A percentile compares a stretch with the other conserved stretches of the same genome.
phyloP scores from a whole-genome alignment of 352 stramenopile species.

The Phytophthora rubi region DNA sequence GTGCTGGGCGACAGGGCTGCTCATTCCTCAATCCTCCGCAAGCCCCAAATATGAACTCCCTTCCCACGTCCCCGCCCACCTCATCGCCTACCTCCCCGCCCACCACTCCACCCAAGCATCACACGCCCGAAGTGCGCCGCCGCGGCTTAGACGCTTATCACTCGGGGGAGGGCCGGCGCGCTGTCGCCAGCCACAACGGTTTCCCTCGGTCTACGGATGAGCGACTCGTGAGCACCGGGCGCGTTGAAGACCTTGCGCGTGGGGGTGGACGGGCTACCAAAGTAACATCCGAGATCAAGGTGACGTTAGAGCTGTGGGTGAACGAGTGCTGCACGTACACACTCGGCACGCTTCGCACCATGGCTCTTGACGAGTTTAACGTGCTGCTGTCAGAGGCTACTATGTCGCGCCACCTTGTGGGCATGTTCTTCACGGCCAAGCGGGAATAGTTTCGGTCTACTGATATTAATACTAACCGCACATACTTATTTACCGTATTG shows the following conservation, averaged over 20 bases:
- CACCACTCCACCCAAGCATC: background rate
- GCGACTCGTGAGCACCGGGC: background rate
- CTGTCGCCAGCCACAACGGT: background rate
- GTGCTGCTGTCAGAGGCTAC: slow-evolving; percentile 15
- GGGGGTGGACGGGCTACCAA: background rate
- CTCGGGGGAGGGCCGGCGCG: background rate
- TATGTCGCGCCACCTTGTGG: slow-evolving; percentile 5
- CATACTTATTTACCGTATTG: too few relatives aligned
- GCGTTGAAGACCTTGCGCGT: too few relatives aligned
- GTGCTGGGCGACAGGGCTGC: too few relatives aligned
- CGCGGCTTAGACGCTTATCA: slow-evolving; percentile 3
- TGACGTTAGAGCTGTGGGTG: background rate
- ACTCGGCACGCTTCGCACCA: background rate
- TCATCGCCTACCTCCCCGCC: too few relatives aligned
- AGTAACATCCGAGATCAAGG: background rate
- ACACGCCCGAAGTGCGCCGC: slow-evolving; percentile 5
- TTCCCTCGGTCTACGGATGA: background rate
- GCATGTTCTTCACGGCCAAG: slow-evolving; percentile 28
- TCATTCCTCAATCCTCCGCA: too few relatives aligned
- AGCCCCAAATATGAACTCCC: too few relatives aligned
- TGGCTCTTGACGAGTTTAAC: background rate
- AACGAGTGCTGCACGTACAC: slow-evolving; percentile 7
- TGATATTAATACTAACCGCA: too few relatives aligned
- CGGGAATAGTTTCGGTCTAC: background rate
- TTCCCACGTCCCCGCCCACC: too few relatives aligned